Evolutionary conservation across 441 rosid genomes (phyloP), one percentile per base, ranked within the genome.

Genomic region (Dalechampia spathulata): DNA sequence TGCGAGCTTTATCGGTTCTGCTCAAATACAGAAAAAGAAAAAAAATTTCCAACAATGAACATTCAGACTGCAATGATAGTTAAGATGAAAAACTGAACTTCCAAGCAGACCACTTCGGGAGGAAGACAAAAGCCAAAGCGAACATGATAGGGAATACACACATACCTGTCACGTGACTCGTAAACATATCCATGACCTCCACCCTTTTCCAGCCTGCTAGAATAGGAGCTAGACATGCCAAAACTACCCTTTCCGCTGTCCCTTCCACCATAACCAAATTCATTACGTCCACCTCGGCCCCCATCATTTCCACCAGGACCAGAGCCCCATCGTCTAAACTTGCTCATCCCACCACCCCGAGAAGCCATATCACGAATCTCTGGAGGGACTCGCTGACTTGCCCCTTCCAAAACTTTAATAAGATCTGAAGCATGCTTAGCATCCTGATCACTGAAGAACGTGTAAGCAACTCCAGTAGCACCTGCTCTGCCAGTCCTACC

Each of bases 401-500:
- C 96, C 62, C 95, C 99, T 77, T 93, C 95, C 63, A 93, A 65
- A 57, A 93, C 75, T 75, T 90, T 93, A 41, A 93, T 77, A 55
- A 93, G 90, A 57, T 90, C 99, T 14, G 81, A 68, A 34, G 99
- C 99, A 66, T 90, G 71, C 75, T 87, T 94, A 2, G 94, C 78
- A 76, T 94, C 99, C 72, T 87, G 99, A 42, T 87, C 97, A 8
- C 84, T 79, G 39, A 90, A 83, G 67, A 94, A 94, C 4, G 97
- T 90, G 72, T 76, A 75, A 11, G 99, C 95, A 52, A 75, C 16
- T 55, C 99, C 99, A 36, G 94, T 87, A 22, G 97, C 99, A 75
- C 99, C 99, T 32, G 99, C 97, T 71, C 99, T 82, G 43, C 96
- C 99, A 15, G 97, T 94, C 72, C 99, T 87, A 48, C 99, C 99